Evolutionary conservation across 306 rosid species (phyloP), one percentile per base, ranked within the genome.

Genomic region (Dryas drummondii): DNA sequence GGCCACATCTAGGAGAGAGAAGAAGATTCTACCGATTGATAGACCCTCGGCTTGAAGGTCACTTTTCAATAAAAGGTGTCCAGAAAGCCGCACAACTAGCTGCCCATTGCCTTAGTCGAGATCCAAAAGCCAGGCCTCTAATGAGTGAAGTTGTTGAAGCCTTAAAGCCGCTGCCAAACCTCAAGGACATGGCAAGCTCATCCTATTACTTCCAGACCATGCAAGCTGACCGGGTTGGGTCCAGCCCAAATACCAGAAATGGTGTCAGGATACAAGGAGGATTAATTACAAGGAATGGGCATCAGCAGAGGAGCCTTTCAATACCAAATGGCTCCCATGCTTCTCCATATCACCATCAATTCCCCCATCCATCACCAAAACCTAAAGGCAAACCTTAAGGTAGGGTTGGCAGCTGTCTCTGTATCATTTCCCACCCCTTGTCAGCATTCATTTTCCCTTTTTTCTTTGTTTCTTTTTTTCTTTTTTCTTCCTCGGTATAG

Each of bases 141-240:
- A 94, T 94, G 98, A 90, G 93, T 58, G 98, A 94, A 84, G 97
- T 94, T 53, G 93, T 94, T 1, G 98, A 94, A 82, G 96, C 86
- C 75, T 82, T 94, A 55, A 94, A 88, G 84, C 98, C 98, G 19
- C 85, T 91, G 70, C 97, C 92, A 68, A 88, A 84, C 85, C 97
- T 94, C 8, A 94, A 91, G 85, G 98, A 94, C 87, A 91, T 94
- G 97, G 98, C 97, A 49, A 91, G 97, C 86, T 91, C 97, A 51
- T 94, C 97, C 3, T 94, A 94, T 69, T 90, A 87, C 77, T 94
- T 91, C 82, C 98, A 94, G 82, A 81, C 96, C 19, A 86, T 91
- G 89, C 88, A 88, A 77, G 84, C 84, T 5, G 97, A 91, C 73
- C 92, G 96, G 5, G 49, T 84, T 9, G 73, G 90, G 27, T 88